Percentiles rank a stretch among this genome's conserved stretches.
These are phyloP conservation scores for Akanthomyces dipterigenus DNA, from an alignment of 2,329 filamentous ascomycete genomes.

Conservation along the genomic window DNA sequence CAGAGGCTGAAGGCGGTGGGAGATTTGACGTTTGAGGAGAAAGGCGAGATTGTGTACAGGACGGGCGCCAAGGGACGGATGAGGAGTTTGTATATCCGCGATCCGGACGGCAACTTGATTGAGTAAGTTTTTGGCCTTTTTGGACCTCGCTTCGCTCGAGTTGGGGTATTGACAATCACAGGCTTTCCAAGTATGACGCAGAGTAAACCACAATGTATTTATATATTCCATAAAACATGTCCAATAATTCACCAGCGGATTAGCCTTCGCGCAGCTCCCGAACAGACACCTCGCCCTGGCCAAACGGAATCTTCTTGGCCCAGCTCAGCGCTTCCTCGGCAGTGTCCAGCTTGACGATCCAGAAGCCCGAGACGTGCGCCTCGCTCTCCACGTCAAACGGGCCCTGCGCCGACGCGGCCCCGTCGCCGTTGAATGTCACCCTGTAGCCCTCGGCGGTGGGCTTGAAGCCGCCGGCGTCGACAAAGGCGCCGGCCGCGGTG, in stretches of 20 bases:
- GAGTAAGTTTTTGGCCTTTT: conserved; percentile 39
- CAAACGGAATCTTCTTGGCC: conserved; percentile 25
- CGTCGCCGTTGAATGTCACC: conserved; percentile 19
- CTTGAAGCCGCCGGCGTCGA: conserved; percentile 22
- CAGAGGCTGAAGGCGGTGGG: conserved; percentile 33
- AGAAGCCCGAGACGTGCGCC: conserved; percentile 24
- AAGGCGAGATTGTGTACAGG: conserved; percentile 42
- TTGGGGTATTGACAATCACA: neutral
- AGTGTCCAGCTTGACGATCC: conserved; percentile 23
- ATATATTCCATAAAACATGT: neutral
- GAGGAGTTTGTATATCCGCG: conserved; percentile 52
- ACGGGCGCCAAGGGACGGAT: conserved; percentile 50
- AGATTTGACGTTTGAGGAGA: conserved; percentile 41
- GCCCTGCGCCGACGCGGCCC: conserved; percentile 18
- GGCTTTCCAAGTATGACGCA: conserved; percentile 12
- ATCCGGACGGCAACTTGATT: conserved; percentile 56
- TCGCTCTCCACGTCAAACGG: conserved; percentile 24
- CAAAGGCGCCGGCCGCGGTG: conserved; percentile 20
- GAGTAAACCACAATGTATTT: neutral
- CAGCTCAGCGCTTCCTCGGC: conserved; percentile 24
- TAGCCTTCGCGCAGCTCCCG: conserved; percentile 20
- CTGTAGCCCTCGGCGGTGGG: conserved; percentile 22
- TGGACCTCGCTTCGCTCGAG: neutral
- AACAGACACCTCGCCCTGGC: conserved; percentile 20
- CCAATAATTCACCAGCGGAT: no score